Conservation (phyloP, 768 basidiomycete genomes). For the Clavaria fumosa region DNA sequence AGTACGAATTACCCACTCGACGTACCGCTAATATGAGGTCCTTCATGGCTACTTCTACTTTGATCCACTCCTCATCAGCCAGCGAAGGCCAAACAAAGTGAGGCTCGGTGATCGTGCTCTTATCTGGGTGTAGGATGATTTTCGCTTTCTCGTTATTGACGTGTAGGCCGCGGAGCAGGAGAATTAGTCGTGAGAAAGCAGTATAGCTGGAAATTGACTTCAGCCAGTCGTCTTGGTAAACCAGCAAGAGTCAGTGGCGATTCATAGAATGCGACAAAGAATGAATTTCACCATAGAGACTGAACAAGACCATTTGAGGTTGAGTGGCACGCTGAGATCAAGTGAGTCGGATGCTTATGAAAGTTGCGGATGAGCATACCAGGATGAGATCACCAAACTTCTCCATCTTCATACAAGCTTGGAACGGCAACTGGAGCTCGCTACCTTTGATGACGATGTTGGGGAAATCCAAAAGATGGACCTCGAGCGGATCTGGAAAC, state of each 20-base stretch:
- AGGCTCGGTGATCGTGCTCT: conserved; percentile 90
- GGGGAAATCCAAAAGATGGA: conserved; percentile 98
- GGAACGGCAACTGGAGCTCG: conserved; percentile 96
- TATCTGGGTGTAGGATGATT: conserved; percentile 94
- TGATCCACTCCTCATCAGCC: conserved; percentile 93
- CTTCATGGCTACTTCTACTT: conserved; percentile 97
- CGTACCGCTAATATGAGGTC: conserved; percentile 82
- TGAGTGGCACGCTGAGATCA: conserved; percentile 70
- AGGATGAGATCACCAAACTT: conserved; percentile 97
- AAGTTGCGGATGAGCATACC: conserved; percentile 21
- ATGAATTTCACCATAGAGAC: conserved; percentile 58
- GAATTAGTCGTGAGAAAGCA: conserved; percentile 93
- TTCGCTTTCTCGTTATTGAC: conserved; percentile 99
- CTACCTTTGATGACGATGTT: conserved; percentile 99
- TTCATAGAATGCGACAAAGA: background rate
- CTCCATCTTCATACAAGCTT: conserved; percentile 99
- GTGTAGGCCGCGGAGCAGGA: conserved; percentile 92
- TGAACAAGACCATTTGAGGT: conserved; percentile 98
- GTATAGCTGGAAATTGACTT: conserved; percentile 99
- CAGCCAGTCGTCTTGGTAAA: conserved; percentile 81
- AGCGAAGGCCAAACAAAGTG: conserved; percentile 97
- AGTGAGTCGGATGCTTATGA: conserved; percentile 3
- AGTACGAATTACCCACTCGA: too few relatives aligned
- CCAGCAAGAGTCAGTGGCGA: conserved; percentile 6
- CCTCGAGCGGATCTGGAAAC: conserved; percentile 73